Evolutionary conservation across 1,284 basidiomycete species (phyloP), one percentile per base, ranked within the genome.

Genomic region (Rhodotorula sp.): DNA sequence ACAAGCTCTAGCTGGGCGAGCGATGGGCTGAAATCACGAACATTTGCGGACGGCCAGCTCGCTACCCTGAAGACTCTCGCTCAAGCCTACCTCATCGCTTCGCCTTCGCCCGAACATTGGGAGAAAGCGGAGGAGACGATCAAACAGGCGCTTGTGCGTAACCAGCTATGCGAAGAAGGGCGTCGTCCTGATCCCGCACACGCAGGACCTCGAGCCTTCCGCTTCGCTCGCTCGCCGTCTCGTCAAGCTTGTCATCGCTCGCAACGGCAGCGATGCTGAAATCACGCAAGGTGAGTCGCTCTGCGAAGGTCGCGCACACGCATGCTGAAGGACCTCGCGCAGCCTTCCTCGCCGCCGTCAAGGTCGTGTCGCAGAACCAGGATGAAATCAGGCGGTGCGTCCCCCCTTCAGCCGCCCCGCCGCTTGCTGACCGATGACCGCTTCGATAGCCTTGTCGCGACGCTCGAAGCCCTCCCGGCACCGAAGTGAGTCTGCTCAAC

Each of bases 221-320:
- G 26, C 52, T 7, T 24, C 16, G 22, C 18, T 56, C 1, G 44
- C 46, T n/a, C 56, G 64, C 10, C 40, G 64, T 1, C n/a, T 51
- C 7, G 46, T 69, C 64, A 66, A 66, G 48, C 61, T 69, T 28
- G 37, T 69, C 44, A 24, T 69, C 30, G 55, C 56, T n/a, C 68
- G 68, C 10, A 37, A 51, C 11, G 61, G 47, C 3, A 65, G 60
- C 4, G 57, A 63, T 16, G 61, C 34, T 4, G 64, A 69, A 15
- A 28, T 69, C 28, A 5, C 20, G 1, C 15, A 15, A 20, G 68
- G 68, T 56, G 22, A n/a, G 47, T 24, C 7, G 22, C 22, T 20
- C 13, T 54, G 5, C 26, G 4, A 13, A 40, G 11, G 8, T 48
- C 24, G 28, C 4, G 16, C 2, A 13, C 5, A 0, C 1, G 0